Base-by-base conservation (phyloP, 164 flowering plant species). In the Cinnamomum micranthum region DNA sequence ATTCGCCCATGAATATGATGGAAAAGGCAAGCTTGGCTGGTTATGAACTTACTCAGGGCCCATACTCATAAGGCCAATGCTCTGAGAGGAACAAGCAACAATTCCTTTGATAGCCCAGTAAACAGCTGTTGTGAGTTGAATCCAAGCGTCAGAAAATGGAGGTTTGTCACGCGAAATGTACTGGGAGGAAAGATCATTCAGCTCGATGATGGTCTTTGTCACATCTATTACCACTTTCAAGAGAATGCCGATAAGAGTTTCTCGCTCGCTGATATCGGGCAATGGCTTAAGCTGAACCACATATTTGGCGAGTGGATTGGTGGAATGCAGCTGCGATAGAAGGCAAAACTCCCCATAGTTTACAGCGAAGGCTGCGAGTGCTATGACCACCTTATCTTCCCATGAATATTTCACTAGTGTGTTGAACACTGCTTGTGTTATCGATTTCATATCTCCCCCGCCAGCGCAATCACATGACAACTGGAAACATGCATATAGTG, bases 401-500 rank as follows among this genome's bases (percentile, higher is more conserved):
- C 90, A 87, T n/a, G 86, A 77, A 73, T 70, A 76, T 28, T 74
- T 73, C 15, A 91, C 79, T 2, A 92, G 84, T 55, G 63, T 69
- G 80, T 82, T 82, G 70, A 91, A 77, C 23, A 92, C 52, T 23
- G 78, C 77, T 82, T 85, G 23, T 0, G 92, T 74, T 27, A 89
- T 80, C 15, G 81, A 77, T 55, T 88, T 89, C 0, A 84, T 86
- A 69, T 91, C 97, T 47, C 84, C 88, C 20, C 87, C 86, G 2
- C 85, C 85, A 0, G 87, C 83, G 79, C 90, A 86, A 78, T 87
- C 88, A 88, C 89, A 87, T 4, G 85, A 31, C 60, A 90, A 70
- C 91, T 92, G 86, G 60, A 7, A 59, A n/a, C 52, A 58, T 15
- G 35, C 47, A 1, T 9, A 41, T 41, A 41, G 47, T 9, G 11